Evolutionary conservation across 495 filamentous ascomycete genomes (phyloP).

Genomic region (Penicillium herquei): DNA sequence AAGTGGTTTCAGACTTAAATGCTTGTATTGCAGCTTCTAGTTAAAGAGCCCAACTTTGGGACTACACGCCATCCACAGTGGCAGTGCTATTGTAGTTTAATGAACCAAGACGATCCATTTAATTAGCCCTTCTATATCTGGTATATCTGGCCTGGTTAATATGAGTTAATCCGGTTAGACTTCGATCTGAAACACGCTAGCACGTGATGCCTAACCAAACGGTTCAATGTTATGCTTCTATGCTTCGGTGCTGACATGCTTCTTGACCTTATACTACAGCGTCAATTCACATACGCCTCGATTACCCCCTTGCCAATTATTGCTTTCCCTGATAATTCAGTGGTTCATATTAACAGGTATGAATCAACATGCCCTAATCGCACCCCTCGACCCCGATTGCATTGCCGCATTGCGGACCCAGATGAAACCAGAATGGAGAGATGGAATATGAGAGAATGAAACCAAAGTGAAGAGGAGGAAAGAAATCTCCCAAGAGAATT

Average conservation of each 20-base stretch:
- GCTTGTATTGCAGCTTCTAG: no score
- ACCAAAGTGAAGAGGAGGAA: background rate
- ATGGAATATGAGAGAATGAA: background rate
- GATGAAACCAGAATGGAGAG: background rate
- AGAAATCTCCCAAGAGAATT: background rate
- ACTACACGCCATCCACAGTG: no score
- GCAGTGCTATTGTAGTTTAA: no score
- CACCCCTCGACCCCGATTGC: conserved; percentile 15
- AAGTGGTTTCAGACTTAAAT: no score
- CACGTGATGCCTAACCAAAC: conserved; percentile 19
- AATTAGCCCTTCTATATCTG: no score
- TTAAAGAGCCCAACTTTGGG: no score
- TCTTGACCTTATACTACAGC: background rate
- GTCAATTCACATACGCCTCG: no score
- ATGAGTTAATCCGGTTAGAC: conserved; percentile 11
- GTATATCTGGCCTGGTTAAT: no score
- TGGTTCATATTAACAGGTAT: background rate
- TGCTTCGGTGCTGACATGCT: background rate
- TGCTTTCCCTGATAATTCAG: no score
- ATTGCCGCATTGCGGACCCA: background rate
- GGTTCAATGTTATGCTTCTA: conserved; percentile 1
- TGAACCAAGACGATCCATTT: no score
- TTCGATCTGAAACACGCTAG: conserved; percentile 39
- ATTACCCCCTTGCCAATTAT: no score
- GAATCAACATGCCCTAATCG: conserved; percentile 6